Base-by-base conservation (phyloP, 441 rosid species). In the Lagerstroemia fauriei region DNA sequence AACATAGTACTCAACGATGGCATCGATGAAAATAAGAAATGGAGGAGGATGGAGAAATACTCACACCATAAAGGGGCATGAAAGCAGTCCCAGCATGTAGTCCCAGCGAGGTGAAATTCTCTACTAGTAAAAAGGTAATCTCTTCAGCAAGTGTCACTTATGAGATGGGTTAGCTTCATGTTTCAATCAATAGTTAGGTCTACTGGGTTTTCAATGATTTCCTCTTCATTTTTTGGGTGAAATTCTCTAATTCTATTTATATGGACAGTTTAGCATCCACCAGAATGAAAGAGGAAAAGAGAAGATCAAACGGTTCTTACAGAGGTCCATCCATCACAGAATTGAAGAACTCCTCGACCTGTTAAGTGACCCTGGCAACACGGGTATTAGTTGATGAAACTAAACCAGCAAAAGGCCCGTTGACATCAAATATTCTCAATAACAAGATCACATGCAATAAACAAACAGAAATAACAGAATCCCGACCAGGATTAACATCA, bases 1-100 rank as follows among this genome's bases (percentile, higher is more conserved):
- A 6, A 6, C 44, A 38, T 38, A 38, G 44, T 53, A 9, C 5
- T 53, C 1, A 16, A 16, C 7, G 59, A 65, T 12, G 18, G 18
- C 69, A 65, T 34, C 17, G 13, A 65, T 65, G 34, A 27, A 12
- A 65, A 29, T 27, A 29, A 65, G 70, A 65, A 38, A 70, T 78
- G 34, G 72, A 46, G 24, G 31, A 18, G 13, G 31, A 71, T n/a
- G 53, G 22, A 11, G 29, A 4, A 79, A 75, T 63, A 80, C 96
- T 90, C 90, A 93, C 98, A 83, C 94, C 92, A 80, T 98, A 96
- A n/a, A n/a, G n/a, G n/a, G n/a, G n/a, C n/a, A n/a, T n/a, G n/a
- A n/a, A n/a, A n/a, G n/a, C n/a, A n/a, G n/a, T n/a, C n/a, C n/a
- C n/a, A n/a, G n/a, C n/a, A n/a, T n/a, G n/a, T n/a, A n/a, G n/a